Base-by-base conservation (phyloP, 192 early-diverging fungal genomes). In the Backusella mclennaniae region DNA sequence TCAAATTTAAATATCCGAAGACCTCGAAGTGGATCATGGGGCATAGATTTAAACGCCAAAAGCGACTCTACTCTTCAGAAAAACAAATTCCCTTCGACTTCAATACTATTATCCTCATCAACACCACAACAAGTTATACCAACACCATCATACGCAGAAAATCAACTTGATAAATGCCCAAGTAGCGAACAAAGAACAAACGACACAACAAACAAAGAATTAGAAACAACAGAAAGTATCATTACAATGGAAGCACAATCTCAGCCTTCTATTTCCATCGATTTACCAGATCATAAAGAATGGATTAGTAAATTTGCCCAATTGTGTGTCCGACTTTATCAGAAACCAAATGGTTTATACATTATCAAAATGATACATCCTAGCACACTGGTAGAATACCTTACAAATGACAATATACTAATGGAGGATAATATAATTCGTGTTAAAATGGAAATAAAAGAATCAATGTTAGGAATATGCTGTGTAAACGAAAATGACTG, bases 401-500 rank as follows among this genome's bases (percentile, higher is more conserved):
- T 71, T 35, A 71, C 9, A 63, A 63, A 71, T 12, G 23, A 29
- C 23, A 23, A 23, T 39, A 69, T 29, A 14, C 23, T 14, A 41
- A 4, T 69, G 6, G 42, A 71, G 12, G 6, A 44, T 46, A 23
- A 33, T 71, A 6, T 29, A 31, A 44, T 71, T 23, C 14, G 29
- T 42, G 70, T 71, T 14, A 19, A 71, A 17, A 29, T 71, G 15
- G 23, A 21, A 21, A 23, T 71, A 44, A 71, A 71, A 49, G 44
- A 41, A 17, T 44, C 70, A 44, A 6, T 12, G 4, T 6, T 17
- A 23, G 39, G 42, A 71, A 49, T 6, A 26, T 71, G 41, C 12
- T 15, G 35, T 71, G 70, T 71, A 26, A 71, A 71, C 42, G 41
- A 49, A 29, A 71, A 71, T 19, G 42, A 71, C 12, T 71, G 70